A percentile compares a stretch with the other conserved stretches of the same genome.
These are phyloP conservation scores for Arthroderma uncinatum DNA, from an alignment of 2,329 filamentous ascomycete genomes.

Conservation along the genomic window DNA sequence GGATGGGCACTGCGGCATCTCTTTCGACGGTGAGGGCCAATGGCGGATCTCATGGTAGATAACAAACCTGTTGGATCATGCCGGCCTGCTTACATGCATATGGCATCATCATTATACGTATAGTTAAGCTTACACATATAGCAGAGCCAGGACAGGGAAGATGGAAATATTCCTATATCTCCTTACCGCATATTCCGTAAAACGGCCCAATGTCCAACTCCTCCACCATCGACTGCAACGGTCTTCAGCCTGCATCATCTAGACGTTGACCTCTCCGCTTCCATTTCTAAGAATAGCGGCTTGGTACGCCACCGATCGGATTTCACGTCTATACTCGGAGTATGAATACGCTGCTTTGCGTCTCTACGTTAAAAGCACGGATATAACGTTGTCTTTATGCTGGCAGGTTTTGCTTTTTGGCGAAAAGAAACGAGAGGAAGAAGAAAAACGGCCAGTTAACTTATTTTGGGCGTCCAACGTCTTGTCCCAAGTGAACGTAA, in stretches of 20 bases:
- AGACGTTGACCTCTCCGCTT: neutral
- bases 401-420: neutral
- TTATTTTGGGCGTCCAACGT: too few species aligned
- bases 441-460: too few species aligned
- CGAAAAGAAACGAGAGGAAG: slow-evolving; percentile 5
- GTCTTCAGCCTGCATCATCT: neutral
- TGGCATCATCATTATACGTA: neutral
- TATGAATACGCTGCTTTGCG: neutral
- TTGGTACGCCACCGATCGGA: neutral
- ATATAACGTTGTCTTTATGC: neutral
- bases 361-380: too few species aligned
- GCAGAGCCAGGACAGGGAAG: neutral
- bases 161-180: neutral
- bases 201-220: neutral
- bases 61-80: neutral
- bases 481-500: too few species aligned
- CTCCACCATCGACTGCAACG: neutral
- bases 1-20: neutral
- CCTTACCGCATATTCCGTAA: too few species aligned
- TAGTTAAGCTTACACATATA: too few species aligned
- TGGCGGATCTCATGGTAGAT: neutral
- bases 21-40: neutral
- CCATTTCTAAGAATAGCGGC: slow-evolving; percentile 1
- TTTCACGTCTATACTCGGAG: neutral
- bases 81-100: neutral